A percentile compares a stretch with the other conserved stretches of the same genome.
Evolutionary conservation across 75 land plant genomes (phyloP).

Genomic region (Ceratopteris richardii): DNA sequence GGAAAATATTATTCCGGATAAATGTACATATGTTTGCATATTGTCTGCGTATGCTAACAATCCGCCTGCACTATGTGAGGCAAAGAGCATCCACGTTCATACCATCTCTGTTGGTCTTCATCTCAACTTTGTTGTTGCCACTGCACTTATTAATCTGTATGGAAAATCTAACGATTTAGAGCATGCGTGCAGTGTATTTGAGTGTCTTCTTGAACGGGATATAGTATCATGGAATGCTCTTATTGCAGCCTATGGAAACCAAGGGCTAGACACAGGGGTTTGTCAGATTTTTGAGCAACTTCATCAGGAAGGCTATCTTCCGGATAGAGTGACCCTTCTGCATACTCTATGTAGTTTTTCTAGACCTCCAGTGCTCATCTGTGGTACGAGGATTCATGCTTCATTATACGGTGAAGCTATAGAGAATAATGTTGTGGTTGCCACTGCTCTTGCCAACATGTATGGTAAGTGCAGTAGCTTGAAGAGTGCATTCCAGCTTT

Average conservation of each 20-base stretch:
- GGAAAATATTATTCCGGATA: slow-evolving; percentile 15
- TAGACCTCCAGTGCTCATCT: slow-evolving; percentile 22
- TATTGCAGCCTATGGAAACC: slow-evolving; percentile 41
- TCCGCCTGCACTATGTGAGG: slow-evolving; percentile 31
- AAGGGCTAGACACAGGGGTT: slow-evolving; percentile 34
- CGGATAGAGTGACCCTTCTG: slow-evolving; percentile 38
- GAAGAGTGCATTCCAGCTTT: slow-evolving; percentile 35
- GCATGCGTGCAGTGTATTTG: slow-evolving; percentile 25
- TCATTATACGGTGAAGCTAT: slow-evolving; percentile 23
- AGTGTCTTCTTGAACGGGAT: slow-evolving; percentile 33
- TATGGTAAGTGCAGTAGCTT: slow-evolving; percentile 30
- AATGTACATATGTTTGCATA: slow-evolving; percentile 33
- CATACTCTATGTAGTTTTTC: slow-evolving; percentile 49
- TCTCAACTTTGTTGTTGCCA: slow-evolving; percentile 29
- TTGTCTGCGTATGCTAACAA: slow-evolving; percentile 40
- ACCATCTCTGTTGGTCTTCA: slow-evolving; percentile 28
- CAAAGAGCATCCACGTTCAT: slow-evolving; percentile 44
- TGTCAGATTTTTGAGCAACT: slow-evolving; percentile 35
- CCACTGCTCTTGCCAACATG: slow-evolving; percentile 37
- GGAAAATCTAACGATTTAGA: slow-evolving; percentile 45
- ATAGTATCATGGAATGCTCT: slow-evolving; percentile 60
- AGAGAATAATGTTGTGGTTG: slow-evolving; percentile 32
- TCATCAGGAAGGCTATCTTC: slow-evolving; percentile 25
- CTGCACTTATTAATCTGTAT: slow-evolving; percentile 54
- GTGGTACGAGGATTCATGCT: slow-evolving; percentile 35